Evolutionary conservation across 2,329 filamentous ascomycete species (phyloP), one percentile per base, ranked within the genome.

Genomic region (Pseudocercospora cruenta): DNA sequence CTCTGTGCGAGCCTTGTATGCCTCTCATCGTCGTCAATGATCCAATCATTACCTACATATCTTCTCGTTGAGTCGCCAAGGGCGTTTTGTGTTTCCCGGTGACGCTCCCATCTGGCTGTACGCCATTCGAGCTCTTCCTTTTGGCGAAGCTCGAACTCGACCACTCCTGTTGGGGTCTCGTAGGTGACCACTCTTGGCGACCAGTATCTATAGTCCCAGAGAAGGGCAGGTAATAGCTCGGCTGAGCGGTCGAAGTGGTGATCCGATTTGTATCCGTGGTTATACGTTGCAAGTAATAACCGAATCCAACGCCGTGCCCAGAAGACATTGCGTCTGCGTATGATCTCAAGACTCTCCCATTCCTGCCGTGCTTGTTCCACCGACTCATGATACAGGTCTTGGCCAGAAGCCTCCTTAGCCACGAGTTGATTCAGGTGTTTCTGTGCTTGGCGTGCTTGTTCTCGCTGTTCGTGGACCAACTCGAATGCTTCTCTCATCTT

Each of bases 271-370:
- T 47, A 22, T 16, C 19, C 39, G 4, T 60, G 10, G n/a, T 43
- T 62, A 22, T 68, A 26, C 3, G 69, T 66, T 28, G 21, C 63
- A 24, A 76, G 68, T 26, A 76, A 59, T 4, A 76, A 61, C 1
- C 72, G 71, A 8, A 74, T 53, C 75, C 76, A 78, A 53, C 71
- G 69, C 36, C 70, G 72, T 36, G 74, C 33, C 65, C 69, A 73
- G 51, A 69, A 67, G 24, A 53, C 9, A 58, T 75, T 69, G 19
- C 72, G 67, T 26, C 63, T 68, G 49, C 67, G 61, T 22, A 69
- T 64, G 43, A 74, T 60, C 10, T 71, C 66, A 12, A 55, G 57
- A 33, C 64, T 47, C 47, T 74, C 69, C 66, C 66, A 74, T 16
- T 69, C 60, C 8, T 62, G 39, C 21, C 71, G 67, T 8, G 68